Conservation (phyloP, 768 basidiomycete species). For the Auricularia sp. region DNA sequence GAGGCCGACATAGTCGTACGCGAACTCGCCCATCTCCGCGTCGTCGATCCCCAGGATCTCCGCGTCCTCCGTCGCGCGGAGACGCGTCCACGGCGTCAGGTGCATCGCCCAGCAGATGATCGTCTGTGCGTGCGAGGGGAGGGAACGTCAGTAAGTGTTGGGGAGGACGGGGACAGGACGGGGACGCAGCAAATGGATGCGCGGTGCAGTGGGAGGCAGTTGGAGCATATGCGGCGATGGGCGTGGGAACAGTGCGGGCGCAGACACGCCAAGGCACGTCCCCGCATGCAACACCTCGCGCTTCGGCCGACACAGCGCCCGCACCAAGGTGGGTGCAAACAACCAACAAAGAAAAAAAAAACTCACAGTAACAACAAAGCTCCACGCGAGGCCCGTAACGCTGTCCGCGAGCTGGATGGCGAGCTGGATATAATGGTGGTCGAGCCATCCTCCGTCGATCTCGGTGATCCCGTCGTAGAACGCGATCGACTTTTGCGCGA, state of each 20-base stretch:
- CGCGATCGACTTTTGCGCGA: slow-evolving; percentile 68
- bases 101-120: slow-evolving; percentile 1
- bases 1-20: slow-evolving; percentile 77
- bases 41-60: slow-evolving; percentile 69
- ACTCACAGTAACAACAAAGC: slow-evolving; percentile 54
- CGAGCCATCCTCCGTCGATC: slow-evolving; percentile 73
- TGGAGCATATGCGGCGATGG: too few species aligned
- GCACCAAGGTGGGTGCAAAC: too few species aligned
- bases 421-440: slow-evolving; percentile 49
- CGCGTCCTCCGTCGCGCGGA: background rate
- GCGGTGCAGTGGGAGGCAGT: too few species aligned
- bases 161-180: too few species aligned
- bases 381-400: slow-evolving; percentile 51
- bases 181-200: too few species aligned
- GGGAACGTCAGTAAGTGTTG: too few species aligned
- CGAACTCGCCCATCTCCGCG: slow-evolving; percentile 81
- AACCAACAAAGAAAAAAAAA: background rate
- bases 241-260: too few species aligned
- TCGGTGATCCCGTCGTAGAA: slow-evolving; percentile 60
- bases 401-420: slow-evolving; percentile 79
- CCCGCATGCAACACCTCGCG: too few species aligned
- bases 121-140: background rate
- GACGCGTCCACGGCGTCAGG: background rate
- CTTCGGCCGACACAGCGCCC: too few species aligned
- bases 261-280: too few species aligned